phyloP scores from a whole-genome alignment of 371 early-diverging fungal species.

The Thermomucor indicae-seudaticae region DNA sequence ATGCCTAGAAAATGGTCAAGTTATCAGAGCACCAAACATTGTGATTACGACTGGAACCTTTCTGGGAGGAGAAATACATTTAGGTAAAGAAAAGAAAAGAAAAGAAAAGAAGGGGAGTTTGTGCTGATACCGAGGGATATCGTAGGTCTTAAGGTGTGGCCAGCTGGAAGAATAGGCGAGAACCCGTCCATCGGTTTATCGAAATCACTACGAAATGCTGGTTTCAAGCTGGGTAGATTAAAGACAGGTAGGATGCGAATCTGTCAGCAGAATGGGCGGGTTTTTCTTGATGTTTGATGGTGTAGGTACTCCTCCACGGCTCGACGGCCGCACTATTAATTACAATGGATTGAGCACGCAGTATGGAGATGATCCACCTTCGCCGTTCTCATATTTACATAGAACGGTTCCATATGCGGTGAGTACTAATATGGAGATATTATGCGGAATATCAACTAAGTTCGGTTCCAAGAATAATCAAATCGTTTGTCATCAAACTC shows the following conservation, averaged over 20 bases:
- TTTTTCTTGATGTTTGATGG: neutral
- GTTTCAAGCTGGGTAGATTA: constrained; percentile 71
- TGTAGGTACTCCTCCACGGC: constrained; percentile 74
- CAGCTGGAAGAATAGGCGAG: constrained; percentile 78
- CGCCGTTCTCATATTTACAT: constrained; percentile 78
- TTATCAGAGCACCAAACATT: constrained; percentile 67
- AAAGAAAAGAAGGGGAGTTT: constrained; percentile 20
- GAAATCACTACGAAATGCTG: constrained; percentile 68
- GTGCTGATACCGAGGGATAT: neutral
- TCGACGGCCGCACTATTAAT: constrained; percentile 74
- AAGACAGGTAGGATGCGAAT: constrained; percentile 58
- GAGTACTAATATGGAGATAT: constrained; percentile 6
- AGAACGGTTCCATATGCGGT: constrained; percentile 58
- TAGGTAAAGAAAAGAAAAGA: constrained; percentile 11
- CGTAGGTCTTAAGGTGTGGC: constrained; percentile 63
- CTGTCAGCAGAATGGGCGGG: neutral
- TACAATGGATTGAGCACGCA: constrained; percentile 63
- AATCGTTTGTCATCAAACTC: constrained; percentile 74
- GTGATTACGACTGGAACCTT: constrained; percentile 87
- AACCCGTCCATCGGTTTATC: constrained; percentile 75
- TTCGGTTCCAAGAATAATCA: constrained; percentile 56
- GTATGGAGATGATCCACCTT: constrained; percentile 70
- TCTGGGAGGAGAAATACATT: constrained; percentile 80
- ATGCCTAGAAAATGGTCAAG: constrained; percentile 57
- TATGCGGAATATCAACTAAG: neutral